phyloP scores from a whole-genome alignment of 2,329 filamentous ascomycete species.

The Pseudopithomyces maydicus region DNA sequence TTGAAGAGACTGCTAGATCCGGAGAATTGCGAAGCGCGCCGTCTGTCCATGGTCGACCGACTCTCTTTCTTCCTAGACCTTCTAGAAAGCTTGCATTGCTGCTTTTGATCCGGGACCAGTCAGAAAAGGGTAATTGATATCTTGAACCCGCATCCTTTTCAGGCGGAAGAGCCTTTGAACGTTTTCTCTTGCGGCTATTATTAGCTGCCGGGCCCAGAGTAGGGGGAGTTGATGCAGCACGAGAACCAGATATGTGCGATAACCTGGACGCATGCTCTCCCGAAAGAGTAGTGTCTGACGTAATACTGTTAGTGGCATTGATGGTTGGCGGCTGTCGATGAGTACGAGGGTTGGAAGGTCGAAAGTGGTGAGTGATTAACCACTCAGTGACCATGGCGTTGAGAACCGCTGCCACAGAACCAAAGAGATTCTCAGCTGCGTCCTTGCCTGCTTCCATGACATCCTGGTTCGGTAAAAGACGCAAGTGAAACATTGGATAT shows the following conservation, averaged over 20 bases:
- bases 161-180: neutral
- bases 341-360: constrained; percentile 51
- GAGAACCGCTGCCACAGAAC: constrained; percentile 67
- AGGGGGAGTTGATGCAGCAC: neutral
- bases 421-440: constrained; percentile 31
- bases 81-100: constrained; percentile 41
- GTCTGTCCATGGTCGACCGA: neutral
- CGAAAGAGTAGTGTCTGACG: neutral
- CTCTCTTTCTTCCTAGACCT: constrained; percentile 16
- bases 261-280: neutral
- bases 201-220: neutral
- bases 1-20: neutral
- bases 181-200: constrained; percentile 28
- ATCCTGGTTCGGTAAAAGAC: constrained; percentile 56
- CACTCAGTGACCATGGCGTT: constrained; percentile 74
- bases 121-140: constrained; percentile 30
- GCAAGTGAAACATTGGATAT: constrained; percentile 90
- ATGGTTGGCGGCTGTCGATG: constrained; percentile 6
- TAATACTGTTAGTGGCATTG: neutral
- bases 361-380: constrained; percentile 72
- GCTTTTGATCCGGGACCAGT: constrained; percentile 53
- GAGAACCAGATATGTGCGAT: neutral
- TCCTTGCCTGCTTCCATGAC: neutral
- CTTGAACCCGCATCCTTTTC: constrained; percentile 3
- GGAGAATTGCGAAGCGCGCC: neutral